Evolutionary conservation across 257 asterid species (phyloP).

Genomic region (Craterostigma plantagineum): DNA sequence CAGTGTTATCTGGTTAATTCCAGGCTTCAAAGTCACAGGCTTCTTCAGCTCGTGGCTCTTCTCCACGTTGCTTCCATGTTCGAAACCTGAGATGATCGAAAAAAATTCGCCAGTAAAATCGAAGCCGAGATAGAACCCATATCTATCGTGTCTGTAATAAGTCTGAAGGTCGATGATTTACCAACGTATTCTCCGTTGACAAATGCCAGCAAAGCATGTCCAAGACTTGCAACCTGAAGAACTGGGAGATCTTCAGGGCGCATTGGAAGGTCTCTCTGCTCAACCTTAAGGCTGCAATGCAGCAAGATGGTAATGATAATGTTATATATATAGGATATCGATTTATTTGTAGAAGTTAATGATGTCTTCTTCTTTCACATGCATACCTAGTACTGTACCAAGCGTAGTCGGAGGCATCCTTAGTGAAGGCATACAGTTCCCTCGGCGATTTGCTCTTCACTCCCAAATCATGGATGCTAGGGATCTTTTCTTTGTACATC

Average conservation of each 20-base stretch:
- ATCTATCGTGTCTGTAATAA: too few relatives aligned
- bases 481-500: conserved; percentile 38
- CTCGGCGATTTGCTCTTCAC: conserved; percentile 26
- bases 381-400: conserved; percentile 81
- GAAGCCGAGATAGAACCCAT: too few relatives aligned
- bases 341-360: too few relatives aligned
- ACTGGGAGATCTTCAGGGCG: conserved; percentile 20
- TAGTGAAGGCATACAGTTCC: conserved; percentile 45
- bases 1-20: conserved; percentile 42
- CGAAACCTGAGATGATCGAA: conserved; percentile 35
- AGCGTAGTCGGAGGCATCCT: conserved; percentile 69
- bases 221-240: conserved; percentile 63
- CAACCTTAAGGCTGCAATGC: not conserved
- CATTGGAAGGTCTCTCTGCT: not conserved
- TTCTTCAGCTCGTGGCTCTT: conserved; percentile 57
- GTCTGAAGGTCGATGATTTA: conserved; percentile 6
- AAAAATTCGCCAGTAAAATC: too few relatives aligned
- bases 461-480: conserved; percentile 18
- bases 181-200: conserved; percentile 66
- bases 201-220: conserved; percentile 66
- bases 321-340: too few relatives aligned
- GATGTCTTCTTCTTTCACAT: too few relatives aligned
- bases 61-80: conserved; percentile 72
- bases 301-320: not conserved
- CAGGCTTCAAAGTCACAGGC: conserved; percentile 30